A percentile compares a stretch with the other conserved stretches of the same genome.
Evolutionary conservation across 306 rosid species (phyloP).

Genomic region (Quercus robur): DNA sequence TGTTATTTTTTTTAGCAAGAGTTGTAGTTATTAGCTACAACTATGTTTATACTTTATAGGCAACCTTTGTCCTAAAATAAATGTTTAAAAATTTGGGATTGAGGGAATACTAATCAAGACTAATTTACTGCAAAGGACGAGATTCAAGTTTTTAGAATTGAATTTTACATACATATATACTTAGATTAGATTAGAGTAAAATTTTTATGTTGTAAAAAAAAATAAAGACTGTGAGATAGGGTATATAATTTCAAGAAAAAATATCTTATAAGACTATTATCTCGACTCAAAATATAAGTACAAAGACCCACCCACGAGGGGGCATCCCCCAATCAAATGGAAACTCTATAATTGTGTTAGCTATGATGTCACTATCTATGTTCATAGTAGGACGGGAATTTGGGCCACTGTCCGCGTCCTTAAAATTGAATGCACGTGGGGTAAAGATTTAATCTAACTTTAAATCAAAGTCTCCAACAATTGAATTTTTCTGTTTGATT

Average conservation of each 20-base stretch:
- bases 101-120: too few species aligned
- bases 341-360: conserved; percentile 29
- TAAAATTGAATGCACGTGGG: conserved; percentile 24
- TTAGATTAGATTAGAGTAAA: rapidly evolving
- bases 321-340: conserved; percentile 6
- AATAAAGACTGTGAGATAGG: too few species aligned
- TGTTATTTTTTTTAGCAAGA: too few species aligned
- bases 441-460: conserved; percentile 37
- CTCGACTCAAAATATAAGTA: background rate
- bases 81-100: too few species aligned
- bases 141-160: rapidly evolving
- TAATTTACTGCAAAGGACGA: rapidly evolving
- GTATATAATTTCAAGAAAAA: too few species aligned
- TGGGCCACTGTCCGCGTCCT: conserved; percentile 18
- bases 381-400: conserved; percentile 13
- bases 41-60: too few species aligned
- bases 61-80: too few species aligned
- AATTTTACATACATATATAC: too few species aligned
- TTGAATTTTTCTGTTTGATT: conserved; percentile 17
- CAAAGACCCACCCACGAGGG: conserved; percentile 4
- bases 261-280: too few species aligned
- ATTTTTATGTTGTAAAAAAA: too few species aligned
- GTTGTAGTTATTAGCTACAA: too few species aligned
- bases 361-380: conserved; percentile 38
- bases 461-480: conserved; percentile 35